Evolutionary conservation across 495 filamentous ascomycete species (phyloP), one percentile per base, ranked within the genome.

Genomic region (Podospora didyma): DNA sequence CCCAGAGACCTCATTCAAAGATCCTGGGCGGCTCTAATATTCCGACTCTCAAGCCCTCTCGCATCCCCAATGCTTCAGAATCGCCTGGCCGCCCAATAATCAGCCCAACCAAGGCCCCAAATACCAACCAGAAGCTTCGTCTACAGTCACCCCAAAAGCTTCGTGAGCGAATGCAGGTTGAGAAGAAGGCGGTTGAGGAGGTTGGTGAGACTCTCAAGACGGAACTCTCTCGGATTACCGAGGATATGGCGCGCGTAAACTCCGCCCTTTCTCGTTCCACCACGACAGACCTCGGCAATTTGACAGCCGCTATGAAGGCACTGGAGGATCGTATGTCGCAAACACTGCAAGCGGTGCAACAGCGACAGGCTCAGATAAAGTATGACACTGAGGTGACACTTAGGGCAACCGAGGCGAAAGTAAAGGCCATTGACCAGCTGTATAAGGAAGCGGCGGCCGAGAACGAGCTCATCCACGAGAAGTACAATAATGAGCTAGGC

Each of bases 131-230:
- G 60, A 94, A 88, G 62, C 76, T 95, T 54, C 87, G 90, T 47
- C 84, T 96, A 70, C 92, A 96, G 70, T 92, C 87, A 44, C 89
- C 93, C 0, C 90, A 95, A 61, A 97, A 96, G 74, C 83, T 97
- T 31, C 89, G 94, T 45, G 90, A 97, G 70, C 89, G 92, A 49
- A 80, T 96, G 7, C 85, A 90, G 54, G 84, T 80, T 49, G 92
- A 97, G 65, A 88, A 90, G 65, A 86, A 79, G 46, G 80, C 85
- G 2, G 82, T 94, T 24, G 80, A 79, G 26, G 78, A 82, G n/a
- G 81, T 85, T 0, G 87, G 92, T 56, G 72, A 79, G 20, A 82
- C 79, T 2, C 68, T 97, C 16, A 83, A 87, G 65, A 79, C 82
- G 26, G 94, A 98, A 62, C 78, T 98, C 17, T 81, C 83, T 24